A percentile compares a stretch with the other conserved stretches of the same genome.
Conservation (phyloP, 108 stramenopile species). For the Nitzschia palea region DNA sequence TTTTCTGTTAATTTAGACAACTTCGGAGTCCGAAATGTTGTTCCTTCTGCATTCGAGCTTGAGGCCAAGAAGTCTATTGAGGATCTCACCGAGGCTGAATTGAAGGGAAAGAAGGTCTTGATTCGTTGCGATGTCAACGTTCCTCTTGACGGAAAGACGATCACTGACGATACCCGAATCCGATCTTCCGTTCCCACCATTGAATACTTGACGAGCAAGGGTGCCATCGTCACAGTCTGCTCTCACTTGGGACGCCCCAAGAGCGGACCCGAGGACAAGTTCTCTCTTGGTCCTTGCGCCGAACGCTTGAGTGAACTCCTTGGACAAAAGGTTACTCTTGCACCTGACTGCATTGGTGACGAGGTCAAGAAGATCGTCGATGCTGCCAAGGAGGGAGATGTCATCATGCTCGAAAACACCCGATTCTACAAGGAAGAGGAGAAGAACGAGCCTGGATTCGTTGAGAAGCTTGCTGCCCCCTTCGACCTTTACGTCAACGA, state of each 20-base stretch:
- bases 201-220: conserved; percentile 95
- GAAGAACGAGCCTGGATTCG: conserved; percentile 92
- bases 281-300: conserved; percentile 96
- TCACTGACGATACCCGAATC: conserved; percentile 99
- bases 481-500: conserved; percentile 98
- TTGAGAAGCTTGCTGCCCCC: conserved; percentile 90
- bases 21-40: conserved; percentile 63
- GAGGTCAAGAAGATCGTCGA: conserved; percentile 84
- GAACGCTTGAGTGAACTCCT: conserved; percentile 93
- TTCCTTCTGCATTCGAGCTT: conserved; percentile 56
- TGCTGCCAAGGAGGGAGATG: conserved; percentile 90
- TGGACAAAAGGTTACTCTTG: conserved; percentile 89
- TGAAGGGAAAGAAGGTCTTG: conserved; percentile 96
- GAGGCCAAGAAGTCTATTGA: conserved; percentile 96
- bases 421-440: conserved; percentile 99
- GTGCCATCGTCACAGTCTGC: conserved; percentile 97
- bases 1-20: conserved; percentile 24
- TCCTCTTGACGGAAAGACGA: conserved; percentile 94
- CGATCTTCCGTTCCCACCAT: conserved; percentile 98
- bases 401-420: conserved; percentile 98
- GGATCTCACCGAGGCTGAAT: conserved; percentile 89
- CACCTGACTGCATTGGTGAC: conserved; percentile 97
- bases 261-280: conserved; percentile 97
- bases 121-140: conserved; percentile 98
- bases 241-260: conserved; percentile 99